Conservation (phyloP, 192 early-diverging fungal genomes). For the Piromyces finnis region DNA sequence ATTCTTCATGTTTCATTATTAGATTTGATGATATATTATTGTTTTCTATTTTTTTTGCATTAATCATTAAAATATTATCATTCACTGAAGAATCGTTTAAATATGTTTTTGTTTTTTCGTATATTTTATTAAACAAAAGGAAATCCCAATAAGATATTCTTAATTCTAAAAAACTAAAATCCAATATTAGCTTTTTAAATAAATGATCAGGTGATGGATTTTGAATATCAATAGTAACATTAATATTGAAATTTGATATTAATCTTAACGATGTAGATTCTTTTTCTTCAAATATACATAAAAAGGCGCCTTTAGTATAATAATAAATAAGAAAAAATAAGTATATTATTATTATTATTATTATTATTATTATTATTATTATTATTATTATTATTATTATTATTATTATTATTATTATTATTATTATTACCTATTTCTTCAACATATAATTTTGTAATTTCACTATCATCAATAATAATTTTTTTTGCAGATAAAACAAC, state of each 20-base stretch:
- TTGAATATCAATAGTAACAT: slow-evolving; percentile 57
- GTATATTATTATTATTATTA: too few species aligned
- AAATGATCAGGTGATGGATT: slow-evolving; percentile 24
- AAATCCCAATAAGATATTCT: background rate
- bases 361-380: background rate
- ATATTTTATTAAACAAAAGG: background rate
- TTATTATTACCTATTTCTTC: slow-evolving; percentile 56
- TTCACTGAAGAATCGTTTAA: slow-evolving; percentile 7
- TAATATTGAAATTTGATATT: slow-evolving; percentile 79
- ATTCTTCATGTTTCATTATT: slow-evolving; percentile 5
- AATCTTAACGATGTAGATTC: slow-evolving; percentile 62
- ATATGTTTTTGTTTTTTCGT: slow-evolving; percentile 15
- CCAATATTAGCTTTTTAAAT: background rate
- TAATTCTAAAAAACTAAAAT: background rate
- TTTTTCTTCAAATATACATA: slow-evolving; percentile 75
- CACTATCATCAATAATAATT: slow-evolving; percentile 61
- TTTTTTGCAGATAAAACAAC: slow-evolving; percentile 68
- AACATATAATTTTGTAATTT: slow-evolving; percentile 50
- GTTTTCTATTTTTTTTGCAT: background rate
- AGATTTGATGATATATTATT: slow-evolving; percentile 4
- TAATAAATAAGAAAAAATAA: too few species aligned
- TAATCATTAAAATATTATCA: background rate
- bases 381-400: background rate
- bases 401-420: too few species aligned
- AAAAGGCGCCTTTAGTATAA: slow-evolving; percentile 9